Conservation (phyloP, 352 stramenopile genomes). For the Aphanomyces euteiches region DNA sequence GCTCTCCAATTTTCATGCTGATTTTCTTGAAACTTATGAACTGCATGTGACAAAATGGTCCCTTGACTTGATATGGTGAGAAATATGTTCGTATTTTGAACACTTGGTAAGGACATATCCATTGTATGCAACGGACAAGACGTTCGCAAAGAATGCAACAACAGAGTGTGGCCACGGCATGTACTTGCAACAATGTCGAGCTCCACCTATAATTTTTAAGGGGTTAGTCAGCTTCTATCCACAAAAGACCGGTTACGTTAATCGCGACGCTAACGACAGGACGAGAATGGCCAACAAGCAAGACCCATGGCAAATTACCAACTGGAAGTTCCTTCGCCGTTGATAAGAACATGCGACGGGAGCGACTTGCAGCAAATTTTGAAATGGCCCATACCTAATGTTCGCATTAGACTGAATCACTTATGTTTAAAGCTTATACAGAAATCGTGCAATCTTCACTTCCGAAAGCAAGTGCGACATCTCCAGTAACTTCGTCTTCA, state of each 20-base stretch:
- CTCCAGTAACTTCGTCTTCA: conserved; percentile 82
- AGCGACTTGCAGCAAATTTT: conserved; percentile 70
- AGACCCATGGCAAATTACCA: conserved; percentile 70
- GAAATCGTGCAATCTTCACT: conserved; percentile 84
- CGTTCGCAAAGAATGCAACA: conserved; percentile 72
- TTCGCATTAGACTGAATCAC: background rate
- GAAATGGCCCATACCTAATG: conserved; percentile 66
- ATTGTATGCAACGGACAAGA: conserved; percentile 72
- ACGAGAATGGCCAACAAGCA: conserved; percentile 70
- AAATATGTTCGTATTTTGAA: conserved; percentile 45
- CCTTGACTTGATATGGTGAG: conserved; percentile 72
- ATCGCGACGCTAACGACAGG: conserved; percentile 74
- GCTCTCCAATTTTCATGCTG: conserved; percentile 26
- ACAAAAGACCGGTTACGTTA: conserved; percentile 37
- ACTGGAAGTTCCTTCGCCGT: conserved; percentile 66
- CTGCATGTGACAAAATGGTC: conserved; percentile 65
- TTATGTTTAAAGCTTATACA: conserved; percentile 17
- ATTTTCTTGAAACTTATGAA: conserved; percentile 44
- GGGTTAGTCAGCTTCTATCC: background rate
- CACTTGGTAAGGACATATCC: conserved; percentile 49
- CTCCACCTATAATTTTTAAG: conserved; percentile 37
- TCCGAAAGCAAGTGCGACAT: conserved; percentile 76
- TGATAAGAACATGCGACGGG: conserved; percentile 68
- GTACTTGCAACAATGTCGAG: conserved; percentile 79
- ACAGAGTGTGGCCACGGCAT: conserved; percentile 65